Percentiles rank a stretch among this genome's conserved stretches.
Evolutionary conservation across 2,329 filamentous ascomycete genomes (phyloP).

Genomic region (Blastomyces percursus): DNA sequence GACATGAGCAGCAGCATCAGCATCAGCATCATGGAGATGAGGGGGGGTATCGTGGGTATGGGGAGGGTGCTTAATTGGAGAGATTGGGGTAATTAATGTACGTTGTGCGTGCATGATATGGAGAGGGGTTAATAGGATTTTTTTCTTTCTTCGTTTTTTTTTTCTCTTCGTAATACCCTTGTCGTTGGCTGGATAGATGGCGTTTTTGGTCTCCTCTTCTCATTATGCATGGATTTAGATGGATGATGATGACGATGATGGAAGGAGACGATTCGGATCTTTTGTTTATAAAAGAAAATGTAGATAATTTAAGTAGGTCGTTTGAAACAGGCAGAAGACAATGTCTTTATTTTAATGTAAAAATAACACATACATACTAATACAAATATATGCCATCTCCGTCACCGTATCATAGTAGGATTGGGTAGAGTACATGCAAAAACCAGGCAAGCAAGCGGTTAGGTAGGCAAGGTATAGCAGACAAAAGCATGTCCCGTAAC

Average conservation of each 20-base stretch:
- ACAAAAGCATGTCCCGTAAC: background rate
- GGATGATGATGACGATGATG: too few relatives aligned
- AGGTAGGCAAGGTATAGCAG: background rate
- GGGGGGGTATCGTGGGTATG: background rate
- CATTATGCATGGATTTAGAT: background rate
- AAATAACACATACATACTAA: slow-evolving; percentile 7
- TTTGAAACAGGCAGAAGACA: slow-evolving; percentile 1
- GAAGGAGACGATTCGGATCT: background rate
- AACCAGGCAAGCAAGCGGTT: background rate
- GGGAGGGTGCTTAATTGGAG: slow-evolving; percentile 12
- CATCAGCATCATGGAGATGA: slow-evolving; percentile 10
- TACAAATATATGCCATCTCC: slow-evolving; percentile 8
- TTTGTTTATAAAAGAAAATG: background rate
- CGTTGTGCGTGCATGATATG: background rate
- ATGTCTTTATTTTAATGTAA: background rate
- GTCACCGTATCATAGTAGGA: background rate
- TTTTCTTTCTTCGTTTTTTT: too few relatives aligned
- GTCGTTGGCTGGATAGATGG: background rate
- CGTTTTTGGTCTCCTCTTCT: background rate
- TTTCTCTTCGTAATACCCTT: background rate
- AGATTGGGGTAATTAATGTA: slow-evolving; percentile 8
- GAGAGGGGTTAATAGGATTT: background rate
- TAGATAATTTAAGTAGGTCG: background rate
- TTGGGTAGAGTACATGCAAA: background rate
- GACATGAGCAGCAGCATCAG: slow-evolving; percentile 7